Percentiles rank a stretch among this genome's conserved stretches.
Conservation (phyloP, 768 basidiomycete genomes). For the Boletus rex-veris region DNA sequence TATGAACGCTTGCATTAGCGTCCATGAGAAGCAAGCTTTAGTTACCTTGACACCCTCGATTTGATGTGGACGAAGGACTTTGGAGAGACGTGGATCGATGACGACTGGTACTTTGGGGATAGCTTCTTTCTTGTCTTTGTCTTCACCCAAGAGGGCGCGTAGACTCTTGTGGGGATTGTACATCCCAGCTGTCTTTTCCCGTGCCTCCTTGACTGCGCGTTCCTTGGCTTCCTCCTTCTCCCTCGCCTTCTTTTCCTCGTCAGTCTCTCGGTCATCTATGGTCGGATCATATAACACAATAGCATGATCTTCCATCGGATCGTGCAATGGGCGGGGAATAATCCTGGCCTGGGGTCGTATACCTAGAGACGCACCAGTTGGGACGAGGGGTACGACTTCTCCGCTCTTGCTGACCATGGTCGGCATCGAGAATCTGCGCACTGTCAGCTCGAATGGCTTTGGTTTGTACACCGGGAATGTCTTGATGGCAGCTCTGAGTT, state of each 20-base stretch:
- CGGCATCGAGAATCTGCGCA: conserved; percentile 80
- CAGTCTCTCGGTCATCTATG: conserved; percentile 86
- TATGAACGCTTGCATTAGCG: conserved; percentile 31
- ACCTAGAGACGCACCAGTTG: conserved; percentile 77
- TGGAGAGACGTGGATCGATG: conserved; percentile 84
- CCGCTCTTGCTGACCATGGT: conserved; percentile 73
- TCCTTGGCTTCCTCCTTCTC: conserved; percentile 71
- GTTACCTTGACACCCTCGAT: conserved; percentile 94
- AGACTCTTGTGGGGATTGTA: conserved; percentile 93
- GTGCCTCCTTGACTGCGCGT: conserved; percentile 58
- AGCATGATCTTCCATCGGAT: conserved; percentile 97
- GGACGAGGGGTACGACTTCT: conserved; percentile 48
- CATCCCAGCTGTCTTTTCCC: conserved; percentile 67
- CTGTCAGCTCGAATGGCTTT: conserved; percentile 62
- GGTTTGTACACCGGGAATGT: conserved; percentile 78
- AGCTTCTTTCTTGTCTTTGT: conserved; percentile 60
- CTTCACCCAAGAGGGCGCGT: conserved; percentile 70
- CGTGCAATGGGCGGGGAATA: conserved; percentile 88
- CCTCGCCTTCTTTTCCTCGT: conserved; percentile 74
- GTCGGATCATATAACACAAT: conserved; percentile 98
- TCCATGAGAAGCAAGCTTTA: background rate
- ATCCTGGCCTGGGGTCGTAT: conserved; percentile 76
- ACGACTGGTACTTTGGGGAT: conserved; percentile 89
- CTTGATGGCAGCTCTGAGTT: conserved; percentile 57
- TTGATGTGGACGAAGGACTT: conserved; percentile 94